phyloP scores from a whole-genome alignment of 441 rosid genomes.

The Erysimum cheiri region DNA sequence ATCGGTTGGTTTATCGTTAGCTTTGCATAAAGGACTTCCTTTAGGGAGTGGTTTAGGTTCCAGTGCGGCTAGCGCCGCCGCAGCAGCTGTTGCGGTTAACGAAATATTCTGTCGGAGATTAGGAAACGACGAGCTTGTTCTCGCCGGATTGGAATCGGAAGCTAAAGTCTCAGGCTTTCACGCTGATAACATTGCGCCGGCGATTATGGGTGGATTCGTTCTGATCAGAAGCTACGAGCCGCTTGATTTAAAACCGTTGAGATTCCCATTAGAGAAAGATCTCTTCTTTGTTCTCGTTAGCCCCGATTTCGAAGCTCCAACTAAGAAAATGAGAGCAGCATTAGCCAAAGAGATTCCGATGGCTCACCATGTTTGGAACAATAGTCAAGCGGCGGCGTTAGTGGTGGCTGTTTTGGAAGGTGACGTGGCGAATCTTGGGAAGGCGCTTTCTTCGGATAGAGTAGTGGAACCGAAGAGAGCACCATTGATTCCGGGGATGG shows the following conservation, averaged over 20 bases:
- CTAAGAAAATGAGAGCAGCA: conserved; percentile 88
- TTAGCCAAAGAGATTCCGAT: conserved; percentile 53
- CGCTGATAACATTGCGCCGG: conserved; percentile 89
- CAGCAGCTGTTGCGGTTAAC: conserved; percentile 84
- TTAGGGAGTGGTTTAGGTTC: conserved; percentile 83
- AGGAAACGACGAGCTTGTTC: conserved; percentile 54
- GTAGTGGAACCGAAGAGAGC: conserved; percentile 75
- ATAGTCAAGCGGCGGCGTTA: conserved; percentile 43
- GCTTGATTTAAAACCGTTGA: conserved; percentile 60
- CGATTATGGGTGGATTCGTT: conserved; percentile 87
- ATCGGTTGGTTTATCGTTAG: conserved; percentile 73
- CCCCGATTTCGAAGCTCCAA: conserved; percentile 86
- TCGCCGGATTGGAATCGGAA: conserved; percentile 82
- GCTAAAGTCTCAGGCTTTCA: conserved; percentile 89
- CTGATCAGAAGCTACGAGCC: conserved; percentile 78
- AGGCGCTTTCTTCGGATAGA: conserved; percentile 76
- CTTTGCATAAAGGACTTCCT: conserved; percentile 88
- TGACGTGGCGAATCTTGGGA: conserved; percentile 65
- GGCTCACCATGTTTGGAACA: conserved; percentile 44
- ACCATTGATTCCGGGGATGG: conserved; percentile 87
- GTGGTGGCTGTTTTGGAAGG: conserved; percentile 68
- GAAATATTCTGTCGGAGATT: conserved; percentile 71
- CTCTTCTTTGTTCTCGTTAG: conserved; percentile 75
- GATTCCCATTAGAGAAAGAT: conserved; percentile 60
- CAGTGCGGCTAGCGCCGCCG: conserved; percentile 86